These are phyloP conservation scores for Sclerotinia minor DNA, from an alignment of 2,329 filamentous ascomycete species.

Conservation along the genomic window DNA sequence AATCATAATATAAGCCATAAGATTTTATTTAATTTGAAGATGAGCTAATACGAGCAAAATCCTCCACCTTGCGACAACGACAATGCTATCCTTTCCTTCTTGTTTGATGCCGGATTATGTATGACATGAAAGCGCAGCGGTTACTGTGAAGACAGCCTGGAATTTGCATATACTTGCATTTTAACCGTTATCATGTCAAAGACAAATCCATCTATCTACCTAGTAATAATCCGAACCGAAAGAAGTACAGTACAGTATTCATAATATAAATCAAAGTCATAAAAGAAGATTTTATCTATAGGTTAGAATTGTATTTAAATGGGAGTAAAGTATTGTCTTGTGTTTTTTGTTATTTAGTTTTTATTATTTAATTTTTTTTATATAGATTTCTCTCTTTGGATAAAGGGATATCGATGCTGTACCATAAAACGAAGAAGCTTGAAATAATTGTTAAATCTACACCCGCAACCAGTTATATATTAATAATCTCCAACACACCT, in stretches of 20 bases:
- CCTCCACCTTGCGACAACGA: neutral
- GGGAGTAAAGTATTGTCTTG: too few relatives aligned
- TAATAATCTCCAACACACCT: conserved; percentile 10
- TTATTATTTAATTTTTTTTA: neutral
- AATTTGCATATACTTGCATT: neutral
- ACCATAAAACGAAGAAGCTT: neutral
- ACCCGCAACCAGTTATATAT: neutral
- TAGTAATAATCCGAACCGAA: too few relatives aligned
- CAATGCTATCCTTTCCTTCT: neutral
- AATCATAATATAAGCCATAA: neutral
- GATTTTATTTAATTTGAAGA: neutral
- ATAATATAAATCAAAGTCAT: too few relatives aligned
- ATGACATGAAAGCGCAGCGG: neutral
- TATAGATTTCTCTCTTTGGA: neutral
- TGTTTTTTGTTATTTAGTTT: too few relatives aligned
- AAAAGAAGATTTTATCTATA: too few relatives aligned
- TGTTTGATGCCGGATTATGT: neutral
- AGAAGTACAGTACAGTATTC: too few relatives aligned
- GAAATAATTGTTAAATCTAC: neutral
- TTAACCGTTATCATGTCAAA: neutral
- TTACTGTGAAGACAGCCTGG: neutral
- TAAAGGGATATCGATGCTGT: conserved; percentile 4
- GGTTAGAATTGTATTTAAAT: too few relatives aligned
- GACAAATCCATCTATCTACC: too few relatives aligned
- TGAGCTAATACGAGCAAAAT: neutral